Evolutionary conservation across 2,329 filamentous ascomycete species (phyloP), one percentile per base, ranked within the genome.

Genomic region (Verticillium longisporum): DNA sequence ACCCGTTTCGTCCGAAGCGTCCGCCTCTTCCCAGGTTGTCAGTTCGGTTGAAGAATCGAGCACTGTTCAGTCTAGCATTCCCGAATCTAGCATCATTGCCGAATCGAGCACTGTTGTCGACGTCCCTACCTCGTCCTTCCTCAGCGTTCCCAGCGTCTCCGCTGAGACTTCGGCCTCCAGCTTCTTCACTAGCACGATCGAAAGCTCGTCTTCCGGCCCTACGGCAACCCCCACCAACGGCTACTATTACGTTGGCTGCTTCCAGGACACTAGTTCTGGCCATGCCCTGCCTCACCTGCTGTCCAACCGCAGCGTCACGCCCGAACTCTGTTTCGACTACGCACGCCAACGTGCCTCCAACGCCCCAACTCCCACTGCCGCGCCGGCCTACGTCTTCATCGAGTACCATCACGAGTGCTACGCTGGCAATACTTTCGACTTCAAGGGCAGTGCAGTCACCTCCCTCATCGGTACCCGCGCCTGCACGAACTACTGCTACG

Each of bases 361-460:
- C 14, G 62, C 62, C 6, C 70, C 69, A 0, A 69, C 68, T 1
- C 58, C 65, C 15, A 71, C 68, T 1, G 68, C 69, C 0, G 68
- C 63, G 55, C 60, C 67, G 18, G 64, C 65, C 10, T 73, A 71
- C 54, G 61, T 70, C 4, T 71, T 67, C 38, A 45, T 74, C 21
- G 71, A 74, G 61, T 73, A 74, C 62, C 71, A 73, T 53, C 64
- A 68, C 59, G 71, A 73, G 64, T 74, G 71, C 64, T 72, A 73
- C 61, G 70, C 68, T 4, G 71, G 68, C 5, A 67, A 61, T 15
- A 63, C 33, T 5, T 63, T 67, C 45, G 57, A 69, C 58, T 69
- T 69, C 63, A 57, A 62, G 50, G 66, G 66, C 57, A 64, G 60
- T 21, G 63, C 63, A 6, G 62, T 69, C 9, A 68, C 68, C 0